Evolutionary conservation across 225 moss, liverwort and hornwort species (phyloP), one percentile per base, ranked within the genome.

Genomic region (Neckera pumila): DNA sequence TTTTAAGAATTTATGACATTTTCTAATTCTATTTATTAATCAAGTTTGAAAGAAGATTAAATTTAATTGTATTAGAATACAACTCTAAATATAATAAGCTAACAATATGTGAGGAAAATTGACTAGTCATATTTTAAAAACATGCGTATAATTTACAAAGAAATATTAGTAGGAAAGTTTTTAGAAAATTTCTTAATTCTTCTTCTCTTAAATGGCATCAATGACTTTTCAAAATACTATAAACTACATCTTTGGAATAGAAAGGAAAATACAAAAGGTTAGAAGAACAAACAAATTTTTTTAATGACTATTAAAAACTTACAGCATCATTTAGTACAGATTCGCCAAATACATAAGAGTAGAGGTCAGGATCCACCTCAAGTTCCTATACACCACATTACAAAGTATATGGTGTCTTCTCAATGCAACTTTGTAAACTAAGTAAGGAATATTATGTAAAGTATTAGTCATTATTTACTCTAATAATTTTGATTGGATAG

Each of bases 301-400:
- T 10, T 4, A 64, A 49, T 6, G 58, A 45, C 8, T 59, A 33
- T 49, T 7, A 83, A 58, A 60, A 45, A 91, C 94, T 90, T 86
- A 98, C 98, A 30, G 98, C 96, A 84, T 98, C 98, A 86, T 98
- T 98, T 15, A 98, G 54, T 1, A 98, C 98, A 49, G 98, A 96
- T n/a, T 98, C 98, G n/a, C 98, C 98, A 90, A 98, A 98, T 23
- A 98, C 98, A 72, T 95, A 98, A 56, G 96, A 94, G 59, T 98
- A 95, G 13, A 98, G 90, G 45, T 98, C 92, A 28, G 84, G 82
- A 86, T 97, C 96, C 53, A 96, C 97, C 42, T 97, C 94, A 73
- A 98, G 93, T 85, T 96, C 98, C 98, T 98, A 89, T 12, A 86
- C 40, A 34, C 25, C n/a, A 80, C 49, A 89, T 84, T 81, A 56